Base-by-base conservation (phyloP, 2,329 filamentous ascomycete genomes). In the Elsinoe arachidis region DNA sequence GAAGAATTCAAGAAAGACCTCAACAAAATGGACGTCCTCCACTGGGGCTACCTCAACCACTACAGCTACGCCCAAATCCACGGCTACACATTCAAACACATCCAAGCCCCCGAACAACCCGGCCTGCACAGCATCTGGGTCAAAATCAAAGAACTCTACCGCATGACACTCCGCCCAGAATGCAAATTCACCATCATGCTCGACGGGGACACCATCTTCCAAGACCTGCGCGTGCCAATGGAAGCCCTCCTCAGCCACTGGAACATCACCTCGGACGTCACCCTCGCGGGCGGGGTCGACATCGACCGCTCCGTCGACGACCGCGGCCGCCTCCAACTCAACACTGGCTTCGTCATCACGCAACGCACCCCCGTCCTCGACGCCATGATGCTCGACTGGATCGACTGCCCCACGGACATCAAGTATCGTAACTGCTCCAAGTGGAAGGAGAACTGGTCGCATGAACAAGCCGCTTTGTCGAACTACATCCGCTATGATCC, bases 221-320 rank as follows among this genome's bases (percentile, higher is more conserved):
- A 69, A 0, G 68, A 77, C 56, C 69, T 72, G 1, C 68, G 76
- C 34, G 62, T 78, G 0, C 75, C 76, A 2, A 58, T 77, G 14
- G 76, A 78, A 65, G 78, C 74, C 72, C 69, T 78, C 5, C 69
- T 78, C 63, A 76, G 75, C 62, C 69, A 73, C 39, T 78, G 76
- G 76, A 69, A 73, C 56, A 67, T 77, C 49, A 68, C 65, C 9
- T 59, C 64, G 0, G 62, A 70, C 1, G 76, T 73, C 0, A 68
- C 76, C 11, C 64, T 77, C 55, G 73, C 76, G 57, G 73, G 78
- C 69, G 71, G 76, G 37, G 67, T 73, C 57, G 76, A 78, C 54
- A 74, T 76, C 5, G 68, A 74, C 59, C 66, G 67, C 55, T 15
- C 49, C 3, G 9, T 15, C 1, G 49, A 53, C 21, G 64, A 68